phyloP scores from a whole-genome alignment of 1,139 yeast genomes.

The Petasospora rhodanensis region DNA sequence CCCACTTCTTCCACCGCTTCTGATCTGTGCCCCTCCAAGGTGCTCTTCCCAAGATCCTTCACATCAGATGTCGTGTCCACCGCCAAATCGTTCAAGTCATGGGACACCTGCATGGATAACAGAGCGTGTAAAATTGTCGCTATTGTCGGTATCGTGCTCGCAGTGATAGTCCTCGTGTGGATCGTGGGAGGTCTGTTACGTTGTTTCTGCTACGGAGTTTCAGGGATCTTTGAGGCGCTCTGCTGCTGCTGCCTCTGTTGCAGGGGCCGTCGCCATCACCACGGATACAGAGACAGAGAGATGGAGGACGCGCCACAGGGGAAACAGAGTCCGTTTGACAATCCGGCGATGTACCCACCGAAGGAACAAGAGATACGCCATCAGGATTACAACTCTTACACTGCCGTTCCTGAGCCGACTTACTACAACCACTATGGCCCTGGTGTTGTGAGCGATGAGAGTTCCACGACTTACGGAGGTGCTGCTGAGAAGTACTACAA shows the following conservation, averaged over 20 bases:
- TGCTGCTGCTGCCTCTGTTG: slow-evolving; percentile 36
- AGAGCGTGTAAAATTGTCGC: slow-evolving; percentile 71
- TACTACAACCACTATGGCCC: slow-evolving; percentile 14
- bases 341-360: slow-evolving; percentile 22
- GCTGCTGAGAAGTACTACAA: slow-evolving; percentile 7
- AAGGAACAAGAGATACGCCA: slow-evolving; percentile 7
- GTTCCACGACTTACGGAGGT: slow-evolving; percentile 1
- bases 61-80: slow-evolving; percentile 32
- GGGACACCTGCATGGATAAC: slow-evolving; percentile 82
- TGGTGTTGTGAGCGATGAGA: slow-evolving; percentile 15
- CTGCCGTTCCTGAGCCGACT: slow-evolving; percentile 12
- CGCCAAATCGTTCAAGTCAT: slow-evolving; percentile 53
- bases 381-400: slow-evolving; percentile 5
- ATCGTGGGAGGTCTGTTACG: slow-evolving; percentile 35
- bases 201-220: slow-evolving; percentile 37
- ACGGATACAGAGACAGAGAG: slow-evolving; percentile 15
- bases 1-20: too few species aligned
- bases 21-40: slow-evolving; percentile 18
- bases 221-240: slow-evolving; percentile 33
- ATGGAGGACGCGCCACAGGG: slow-evolving; percentile 14
- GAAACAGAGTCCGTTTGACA: slow-evolving; percentile 14
- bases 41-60: slow-evolving; percentile 12
- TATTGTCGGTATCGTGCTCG: slow-evolving; percentile 68
- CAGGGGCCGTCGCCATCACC: slow-evolving; percentile 7
- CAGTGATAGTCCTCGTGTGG: slow-evolving; percentile 36